Evolutionary conservation across 805 yeast genomes (phyloP), one percentile per base, ranked within the genome.

Genomic region (Wickerhamiella shivajii): DNA sequence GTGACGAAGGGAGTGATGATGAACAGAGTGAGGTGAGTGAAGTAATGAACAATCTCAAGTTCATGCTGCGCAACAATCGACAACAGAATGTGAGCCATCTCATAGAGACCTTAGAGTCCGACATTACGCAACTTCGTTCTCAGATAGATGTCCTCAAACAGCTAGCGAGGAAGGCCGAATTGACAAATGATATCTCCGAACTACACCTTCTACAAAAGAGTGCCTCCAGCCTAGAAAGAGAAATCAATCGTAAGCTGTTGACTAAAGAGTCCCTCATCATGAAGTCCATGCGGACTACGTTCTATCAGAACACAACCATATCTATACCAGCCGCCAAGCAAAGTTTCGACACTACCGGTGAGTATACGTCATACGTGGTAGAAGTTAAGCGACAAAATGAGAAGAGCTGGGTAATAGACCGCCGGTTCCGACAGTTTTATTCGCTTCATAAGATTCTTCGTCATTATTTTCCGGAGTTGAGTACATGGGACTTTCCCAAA

Each of bases 351-450:
- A 61, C 56, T n/a, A 55, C 63, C 18, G 73, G 75, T 0, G 67
- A 63, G 27, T 77, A 68, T 40, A 70, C 72, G 4, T 59, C 78
- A 31, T 85, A 85, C 53, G 66, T 81, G 18, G 75, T 87, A 19
- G 83, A 76, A 45, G 80, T 87, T 3, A 74, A 72, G 34, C 75
- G 73, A 50, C 57, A 47, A 7, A 45, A 51, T 1, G 39, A 38
- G 1, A 69, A 67, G 3, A 77, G 81, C 0, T 87, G 96, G 96
- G 71, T 80, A 34, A 78, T 84, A n/a, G 87, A 93, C 0, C 59
- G 95, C 44, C 61, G 97, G 37, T 85, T 74, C 49, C 79, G 79
- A 44, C 95, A 87, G 49, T 85, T 85, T 52, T 73, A 64, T 53
- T 69, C 66, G 40, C 59, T 85, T 21, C 73, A 85, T 48, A 71